A percentile compares a stretch with the other conserved stretches of the same genome.
These are phyloP conservation scores for Globisporangium orthogonon DNA, from an alignment of 352 stramenopile species.

Conservation along the genomic window DNA sequence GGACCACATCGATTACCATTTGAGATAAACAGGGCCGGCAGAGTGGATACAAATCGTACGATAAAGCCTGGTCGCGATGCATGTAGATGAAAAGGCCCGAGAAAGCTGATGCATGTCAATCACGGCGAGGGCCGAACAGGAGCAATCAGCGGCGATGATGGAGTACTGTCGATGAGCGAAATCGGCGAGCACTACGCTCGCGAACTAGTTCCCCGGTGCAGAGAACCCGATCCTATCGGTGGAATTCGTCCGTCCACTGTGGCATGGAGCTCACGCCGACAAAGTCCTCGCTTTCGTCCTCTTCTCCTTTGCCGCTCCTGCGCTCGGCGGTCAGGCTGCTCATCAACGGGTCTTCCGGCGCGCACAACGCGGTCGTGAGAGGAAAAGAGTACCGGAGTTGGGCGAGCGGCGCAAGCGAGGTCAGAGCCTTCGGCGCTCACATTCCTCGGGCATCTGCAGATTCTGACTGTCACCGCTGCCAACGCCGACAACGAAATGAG, in stretches of 20 bases:
- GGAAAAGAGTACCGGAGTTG: conserved; percentile 33
- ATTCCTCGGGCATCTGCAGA: no score
- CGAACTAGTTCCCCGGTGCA: no score
- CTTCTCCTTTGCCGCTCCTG: no score
- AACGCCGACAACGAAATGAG: no score
- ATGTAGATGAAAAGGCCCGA: no score
- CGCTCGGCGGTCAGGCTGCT: neutral
- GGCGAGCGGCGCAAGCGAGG: conserved; percentile 28
- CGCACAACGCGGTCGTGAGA: conserved; percentile 63
- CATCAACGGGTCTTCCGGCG: conserved; percentile 3
- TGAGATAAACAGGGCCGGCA: neutral
- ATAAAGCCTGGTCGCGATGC: neutral
- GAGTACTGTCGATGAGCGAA: no score
- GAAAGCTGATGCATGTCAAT: no score
- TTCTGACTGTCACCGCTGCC: no score
- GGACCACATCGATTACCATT: neutral
- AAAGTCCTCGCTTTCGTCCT: conserved; percentile 16
- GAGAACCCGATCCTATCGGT: conserved; percentile 17
- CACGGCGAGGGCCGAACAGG: no score
- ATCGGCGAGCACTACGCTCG: neutral
- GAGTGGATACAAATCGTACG: neutral
- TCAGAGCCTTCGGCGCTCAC: no score
- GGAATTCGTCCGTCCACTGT: conserved; percentile 68
- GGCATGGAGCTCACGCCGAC: conserved; percentile 41
- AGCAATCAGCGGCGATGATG: no score